Conservation (phyloP, 2,329 filamentous ascomycete species). For the Fusarium transvaalense region DNA sequence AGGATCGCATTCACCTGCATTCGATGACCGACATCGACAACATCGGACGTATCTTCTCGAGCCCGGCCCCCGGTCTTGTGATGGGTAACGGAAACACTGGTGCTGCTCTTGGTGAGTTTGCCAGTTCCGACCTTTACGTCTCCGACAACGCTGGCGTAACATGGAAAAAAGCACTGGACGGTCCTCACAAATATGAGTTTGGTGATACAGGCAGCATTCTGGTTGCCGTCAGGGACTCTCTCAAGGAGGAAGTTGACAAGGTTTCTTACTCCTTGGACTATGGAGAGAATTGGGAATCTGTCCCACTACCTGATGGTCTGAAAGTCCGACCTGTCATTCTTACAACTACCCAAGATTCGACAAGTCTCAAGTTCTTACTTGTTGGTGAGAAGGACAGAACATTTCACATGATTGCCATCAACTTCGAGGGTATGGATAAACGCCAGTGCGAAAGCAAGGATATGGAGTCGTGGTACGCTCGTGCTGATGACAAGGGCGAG, state of each 20-base stretch:
- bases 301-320: constrained; percentile 74
- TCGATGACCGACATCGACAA: constrained; percentile 90
- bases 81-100: constrained; percentile 96
- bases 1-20: constrained; percentile 84
- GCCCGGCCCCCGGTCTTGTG: constrained; percentile 89
- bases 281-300: constrained; percentile 82
- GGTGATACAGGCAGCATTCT: constrained; percentile 93
- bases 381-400: constrained; percentile 71
- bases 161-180: constrained; percentile 81
- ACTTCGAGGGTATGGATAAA: constrained; percentile 86
- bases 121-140: constrained; percentile 83
- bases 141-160: constrained; percentile 91
- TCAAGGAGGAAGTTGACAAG: constrained; percentile 69
- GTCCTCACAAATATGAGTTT: constrained; percentile 95
- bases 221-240: constrained; percentile 82
- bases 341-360: constrained; percentile 92
- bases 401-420: constrained; percentile 78
- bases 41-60: constrained; percentile 89
- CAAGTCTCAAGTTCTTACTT: constrained; percentile 89
- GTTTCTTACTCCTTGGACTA: constrained; percentile 87
- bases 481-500: constrained; percentile 82
- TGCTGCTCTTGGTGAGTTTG: constrained; percentile 75
- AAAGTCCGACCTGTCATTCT: constrained; percentile 79
- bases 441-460: constrained; percentile 81
- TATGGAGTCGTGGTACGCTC: constrained; percentile 90